Percentiles rank a stretch among this genome's conserved stretches.
Evolutionary conservation across 2,329 filamentous ascomycete species (phyloP).

Genomic region (Epichloe sylvatica): DNA sequence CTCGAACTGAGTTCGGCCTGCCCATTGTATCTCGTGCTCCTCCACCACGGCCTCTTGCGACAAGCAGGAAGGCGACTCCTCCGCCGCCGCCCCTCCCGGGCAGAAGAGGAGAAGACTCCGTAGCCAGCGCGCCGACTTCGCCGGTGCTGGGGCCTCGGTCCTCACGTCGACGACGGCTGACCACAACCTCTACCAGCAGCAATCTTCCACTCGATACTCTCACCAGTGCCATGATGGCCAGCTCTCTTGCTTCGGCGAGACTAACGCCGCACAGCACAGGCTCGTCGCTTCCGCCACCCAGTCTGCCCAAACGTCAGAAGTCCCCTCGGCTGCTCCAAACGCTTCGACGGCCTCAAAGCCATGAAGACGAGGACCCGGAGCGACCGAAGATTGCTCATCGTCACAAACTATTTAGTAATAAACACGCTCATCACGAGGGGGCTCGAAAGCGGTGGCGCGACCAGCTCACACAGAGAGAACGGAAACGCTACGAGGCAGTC

Average conservation of each 20-base stretch:
- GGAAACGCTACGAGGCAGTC: conserved; percentile 70
- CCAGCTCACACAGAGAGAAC: conserved; percentile 54
- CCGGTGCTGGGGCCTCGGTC: conserved; percentile 20
- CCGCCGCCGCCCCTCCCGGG: conserved; percentile 7
- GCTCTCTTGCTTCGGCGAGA: conserved; percentile 54
- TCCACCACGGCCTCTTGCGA: conserved; percentile 2
- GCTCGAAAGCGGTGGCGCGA: conserved; percentile 65
- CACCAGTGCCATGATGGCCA: conserved; percentile 61
- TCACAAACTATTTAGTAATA: conserved; percentile 38
- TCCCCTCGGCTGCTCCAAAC: conserved; percentile 50
- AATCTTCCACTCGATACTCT: conserved; percentile 48
- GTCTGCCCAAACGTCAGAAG: conserved; percentile 28
- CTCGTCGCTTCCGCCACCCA: conserved; percentile 20
- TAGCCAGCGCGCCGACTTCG: conserved; percentile 20
- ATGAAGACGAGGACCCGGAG: conserved; percentile 39
- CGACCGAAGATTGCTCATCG: conserved; percentile 32
- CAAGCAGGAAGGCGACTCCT: neutral
- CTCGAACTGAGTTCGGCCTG: conserved; percentile 7
- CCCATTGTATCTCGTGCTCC: conserved; percentile 1
- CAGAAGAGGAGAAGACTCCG: conserved; percentile 7
- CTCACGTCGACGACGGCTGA: conserved; percentile 13
- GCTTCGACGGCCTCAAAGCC: conserved; percentile 41
- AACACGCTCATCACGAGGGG: conserved; percentile 65
- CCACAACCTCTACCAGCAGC: conserved; percentile 16
- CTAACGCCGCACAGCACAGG: conserved; percentile 27